A percentile compares a stretch with the other conserved stretches of the same genome.
Evolutionary conservation across 1,284 basidiomycete genomes (phyloP).

Genomic region (Cutaneotrichosporon cavernicola): DNA sequence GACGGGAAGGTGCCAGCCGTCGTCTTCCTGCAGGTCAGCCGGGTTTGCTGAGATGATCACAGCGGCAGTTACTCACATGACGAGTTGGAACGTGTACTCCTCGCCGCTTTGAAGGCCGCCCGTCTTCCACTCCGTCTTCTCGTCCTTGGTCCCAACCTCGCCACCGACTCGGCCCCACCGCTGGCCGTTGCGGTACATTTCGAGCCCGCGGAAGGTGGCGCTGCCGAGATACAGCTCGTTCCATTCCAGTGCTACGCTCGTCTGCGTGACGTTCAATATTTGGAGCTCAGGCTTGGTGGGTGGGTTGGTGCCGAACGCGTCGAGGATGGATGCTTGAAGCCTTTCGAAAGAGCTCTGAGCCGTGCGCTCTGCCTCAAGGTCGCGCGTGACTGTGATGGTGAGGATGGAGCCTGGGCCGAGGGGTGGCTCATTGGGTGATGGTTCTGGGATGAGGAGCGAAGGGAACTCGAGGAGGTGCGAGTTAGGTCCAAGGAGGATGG

Average conservation of each 20-base stretch:
- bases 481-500: conserved; percentile 80
- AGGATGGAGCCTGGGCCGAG: conserved; percentile 91
- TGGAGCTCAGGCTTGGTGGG: conserved; percentile 67
- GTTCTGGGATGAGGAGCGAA: conserved; percentile 74
- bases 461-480: conserved; percentile 95
- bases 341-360: conserved; percentile 76
- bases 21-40: conserved; percentile 57
- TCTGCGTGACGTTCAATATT: conserved; percentile 92
- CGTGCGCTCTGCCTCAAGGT: conserved; percentile 73
- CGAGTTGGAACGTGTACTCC: conserved; percentile 87
- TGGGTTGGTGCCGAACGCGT: conserved; percentile 66
- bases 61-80: conserved; percentile 59
- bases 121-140: conserved; percentile 62
- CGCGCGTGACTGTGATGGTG: conserved; percentile 87
- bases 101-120: conserved; percentile 83
- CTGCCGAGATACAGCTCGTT: conserved; percentile 77
- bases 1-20: conserved; percentile 85
- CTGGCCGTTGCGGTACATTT: conserved; percentile 86
- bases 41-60: no score
- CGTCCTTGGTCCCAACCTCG: conserved; percentile 36
- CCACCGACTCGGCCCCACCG: conserved; percentile 63
- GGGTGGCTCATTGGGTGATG: conserved; percentile 59
- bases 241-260: conserved; percentile 91
- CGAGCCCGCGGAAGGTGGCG: conserved; percentile 76
- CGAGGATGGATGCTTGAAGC: conserved; percentile 74